Evolutionary conservation across 495 filamentous ascomycete genomes (phyloP), one percentile per base, ranked within the genome.

Genomic region (Thozetella sp.): DNA sequence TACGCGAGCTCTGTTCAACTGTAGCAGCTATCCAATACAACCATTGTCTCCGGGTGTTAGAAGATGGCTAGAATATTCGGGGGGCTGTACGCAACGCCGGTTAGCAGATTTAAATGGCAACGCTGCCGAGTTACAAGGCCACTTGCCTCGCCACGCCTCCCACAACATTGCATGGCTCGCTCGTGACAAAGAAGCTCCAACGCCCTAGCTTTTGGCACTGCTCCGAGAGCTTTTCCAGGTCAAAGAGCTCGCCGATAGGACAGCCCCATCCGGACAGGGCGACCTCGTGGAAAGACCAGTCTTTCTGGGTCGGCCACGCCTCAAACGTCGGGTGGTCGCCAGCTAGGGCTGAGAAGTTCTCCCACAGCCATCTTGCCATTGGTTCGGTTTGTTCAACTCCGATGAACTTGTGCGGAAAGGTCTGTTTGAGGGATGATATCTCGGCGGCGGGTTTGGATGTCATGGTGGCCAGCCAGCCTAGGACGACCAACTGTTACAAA

Each of bases 301-400:
- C 24, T 10, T 63, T 22, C 1, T 51, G 55, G 2, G 69, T 55
- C 9, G 77, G 78, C 68, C 72, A 75, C 43, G 63, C 63, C 59
- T 86, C 82, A 56, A 85, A 79, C 0, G 75, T 73, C 17, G 81
- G 80, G 60, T 78, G 74, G 66, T 86, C 83, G 20, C 83, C 83
- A 2, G 76, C 81, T 9, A 83, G 80, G 22, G 83, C 82, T 4
- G 76, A 58, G 60, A 85, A 83, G 57, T 73, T 60, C 19, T 62
- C 55, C 79, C 79, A 82, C 25, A 81, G 60, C 71, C 69, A 80
- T 2, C 64, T 54, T 51, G 79, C 65, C 40, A 75, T 57, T 0
- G 70, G 75, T 20, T 79, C 77, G 17, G 73, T 75, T 60, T 78
- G 81, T 71, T 82, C 76, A 0, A 86, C 71, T 51, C 84, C 83